phyloP scores from a whole-genome alignment of 1,284 basidiomycete species.

The Apiotrichum siamense region DNA sequence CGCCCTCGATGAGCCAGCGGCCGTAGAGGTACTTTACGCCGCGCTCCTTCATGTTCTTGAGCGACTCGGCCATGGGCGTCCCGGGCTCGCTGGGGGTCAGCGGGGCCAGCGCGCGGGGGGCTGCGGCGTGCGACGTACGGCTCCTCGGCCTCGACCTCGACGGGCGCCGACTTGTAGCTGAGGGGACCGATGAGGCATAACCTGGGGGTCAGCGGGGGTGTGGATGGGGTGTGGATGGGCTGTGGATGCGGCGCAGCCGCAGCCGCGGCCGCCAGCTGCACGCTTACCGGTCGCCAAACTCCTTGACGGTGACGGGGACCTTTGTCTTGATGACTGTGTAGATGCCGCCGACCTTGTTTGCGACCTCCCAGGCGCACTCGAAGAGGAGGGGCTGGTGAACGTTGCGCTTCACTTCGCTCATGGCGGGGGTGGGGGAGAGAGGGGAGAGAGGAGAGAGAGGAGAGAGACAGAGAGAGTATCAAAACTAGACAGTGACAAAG shows the following conservation, averaged over 20 bases:
- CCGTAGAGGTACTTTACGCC: conserved; percentile 94
- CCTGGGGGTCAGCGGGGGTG: conserved; percentile 42
- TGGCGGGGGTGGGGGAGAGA: no score
- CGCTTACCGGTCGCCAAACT: conserved; percentile 55
- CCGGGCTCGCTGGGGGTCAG: conserved; percentile 40
- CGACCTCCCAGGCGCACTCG: conserved; percentile 90
- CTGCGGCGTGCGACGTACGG: conserved; percentile 55
- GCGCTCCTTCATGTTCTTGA: conserved; percentile 71
- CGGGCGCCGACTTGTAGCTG: conserved; percentile 93
- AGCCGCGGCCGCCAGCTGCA: background rate
- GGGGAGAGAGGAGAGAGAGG: no score
- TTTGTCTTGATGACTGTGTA: conserved; percentile 99
- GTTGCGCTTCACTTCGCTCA: conserved; percentile 53
- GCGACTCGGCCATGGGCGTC: conserved; percentile 60
- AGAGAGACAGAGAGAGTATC: no score
- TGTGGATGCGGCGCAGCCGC: background rate
- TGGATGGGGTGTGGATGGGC: background rate
- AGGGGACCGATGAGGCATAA: conserved; percentile 91
- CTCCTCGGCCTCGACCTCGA: conserved; percentile 94
- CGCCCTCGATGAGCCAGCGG: conserved; percentile 95
- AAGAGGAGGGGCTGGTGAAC: conserved; percentile 73
- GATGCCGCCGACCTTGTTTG: conserved; percentile 96
- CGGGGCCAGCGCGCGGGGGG: background rate
- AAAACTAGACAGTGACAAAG: no score
- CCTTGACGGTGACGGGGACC: conserved; percentile 90